Conservation (phyloP, 2,329 filamentous ascomycete genomes). For the Neurospora sp. region DNA sequence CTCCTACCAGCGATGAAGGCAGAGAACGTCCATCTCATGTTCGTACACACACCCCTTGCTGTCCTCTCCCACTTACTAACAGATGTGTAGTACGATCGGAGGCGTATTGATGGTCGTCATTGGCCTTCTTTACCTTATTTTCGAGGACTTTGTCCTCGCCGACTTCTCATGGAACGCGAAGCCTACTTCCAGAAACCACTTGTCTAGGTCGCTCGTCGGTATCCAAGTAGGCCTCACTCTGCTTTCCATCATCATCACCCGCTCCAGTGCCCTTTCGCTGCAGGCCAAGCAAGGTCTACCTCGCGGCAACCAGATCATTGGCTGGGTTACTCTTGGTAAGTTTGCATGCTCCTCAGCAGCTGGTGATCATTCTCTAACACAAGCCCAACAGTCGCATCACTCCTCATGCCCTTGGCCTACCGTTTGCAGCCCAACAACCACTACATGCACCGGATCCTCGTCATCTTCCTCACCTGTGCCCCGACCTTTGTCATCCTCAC, state of each 20-base stretch:
- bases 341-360: no score
- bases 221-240: constrained; percentile 69
- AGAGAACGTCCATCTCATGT: constrained; percentile 70
- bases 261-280: constrained; percentile 73
- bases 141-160: constrained; percentile 54
- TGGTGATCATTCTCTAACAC: constrained; percentile 7
- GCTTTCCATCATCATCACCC: constrained; percentile 76
- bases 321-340: constrained; percentile 47
- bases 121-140: constrained; percentile 68
- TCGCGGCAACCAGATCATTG: constrained; percentile 75
- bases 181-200: constrained; percentile 25
- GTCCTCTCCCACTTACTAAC: constrained; percentile 9
- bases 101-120: constrained; percentile 68
- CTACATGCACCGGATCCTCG: constrained; percentile 79
- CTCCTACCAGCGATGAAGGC: constrained; percentile 77
- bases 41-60: constrained; percentile 22
- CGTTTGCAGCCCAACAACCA: constrained; percentile 70
- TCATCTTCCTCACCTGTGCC: constrained; percentile 86
- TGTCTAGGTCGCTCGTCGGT: constrained; percentile 53
- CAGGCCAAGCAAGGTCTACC: constrained; percentile 80
- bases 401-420: constrained; percentile 74
- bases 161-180: constrained; percentile 29
- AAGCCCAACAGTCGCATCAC: constrained; percentile 49
- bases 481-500: constrained; percentile 92
- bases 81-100: constrained; percentile 50